Evolutionary conservation across 2,329 filamentous ascomycete species (phyloP), one percentile per base, ranked within the genome.

Genomic region (Aspergillus brasiliensis): DNA sequence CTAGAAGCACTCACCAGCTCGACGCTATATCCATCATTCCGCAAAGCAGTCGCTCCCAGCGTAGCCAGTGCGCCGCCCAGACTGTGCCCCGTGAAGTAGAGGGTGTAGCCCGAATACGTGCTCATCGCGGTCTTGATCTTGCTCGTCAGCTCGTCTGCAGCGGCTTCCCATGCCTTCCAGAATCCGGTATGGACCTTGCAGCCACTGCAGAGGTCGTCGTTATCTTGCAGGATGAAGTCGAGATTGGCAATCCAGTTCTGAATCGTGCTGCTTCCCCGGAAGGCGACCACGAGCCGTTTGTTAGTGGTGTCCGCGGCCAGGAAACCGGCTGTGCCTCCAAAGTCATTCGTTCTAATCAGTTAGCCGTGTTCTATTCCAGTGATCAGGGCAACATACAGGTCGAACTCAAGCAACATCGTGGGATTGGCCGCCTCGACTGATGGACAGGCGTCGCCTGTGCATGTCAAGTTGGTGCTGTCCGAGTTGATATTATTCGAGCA

Each of bases 1-100:
- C 6, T 25, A 5, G 19, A 17, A 21, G 71, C 67, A 65, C 73
- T 79, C 47, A 80, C 81, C 59, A 83, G 62, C n/a, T 78, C 75
- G 28, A 80, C 69, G 0, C 62, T 63, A 25, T 74, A 74, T 3
- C 80, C 80, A 2, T 69, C 69, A 44, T 75, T 76, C 8, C 81
- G 73, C 42, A 85, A 65, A 0, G 76, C 77, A 2, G 77, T 78
- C 0, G 80, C 80, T 1, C 78, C 81, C 6, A 85, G 63, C 2
- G 72, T 76, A 2, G 82, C 82, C n/a, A 85, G 63, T 1, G 83
- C 83, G 48, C 73, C 83, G 3, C 83, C 83, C 5, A 84, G 76
- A 57, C 78, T 81, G 65, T 85, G 83, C 0, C 83, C 83, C 0
- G 80, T 82, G 3, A 80, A 62, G 0, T 82, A 73, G 48, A 84